Evolutionary conservation across 164 flowering plant species (phyloP).

Genomic region (Brasenia schreberi): DNA sequence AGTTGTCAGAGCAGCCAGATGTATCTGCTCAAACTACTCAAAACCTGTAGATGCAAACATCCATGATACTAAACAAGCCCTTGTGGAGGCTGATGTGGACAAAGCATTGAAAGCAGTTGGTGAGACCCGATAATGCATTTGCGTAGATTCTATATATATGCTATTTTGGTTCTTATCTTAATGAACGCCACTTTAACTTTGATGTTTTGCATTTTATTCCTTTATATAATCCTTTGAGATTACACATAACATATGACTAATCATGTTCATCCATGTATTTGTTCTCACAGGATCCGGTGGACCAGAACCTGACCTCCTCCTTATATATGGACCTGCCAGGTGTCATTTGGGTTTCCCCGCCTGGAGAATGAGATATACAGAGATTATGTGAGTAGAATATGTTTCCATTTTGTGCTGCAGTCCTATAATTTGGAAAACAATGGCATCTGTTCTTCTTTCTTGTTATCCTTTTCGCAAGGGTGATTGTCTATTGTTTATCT

Average conservation of each 20-base stretch:
- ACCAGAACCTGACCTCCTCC: slow-evolving; percentile 67
- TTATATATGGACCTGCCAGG: slow-evolving; percentile 76
- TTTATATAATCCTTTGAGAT: not conserved
- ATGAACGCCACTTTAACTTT: not conserved
- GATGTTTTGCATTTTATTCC: not conserved
- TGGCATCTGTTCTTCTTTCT: too few relatives aligned
- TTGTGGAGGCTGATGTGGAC: slow-evolving; percentile 48
- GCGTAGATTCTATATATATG: slow-evolving; percentile 1
- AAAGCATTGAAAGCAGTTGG: slow-evolving; percentile 56
- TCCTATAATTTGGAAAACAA: too few relatives aligned
- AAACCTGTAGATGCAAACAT: slow-evolving; percentile 12
- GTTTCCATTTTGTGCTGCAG: not conserved
- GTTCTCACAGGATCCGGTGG: slow-evolving; percentile 43
- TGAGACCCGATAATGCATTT: slow-evolving; percentile 16
- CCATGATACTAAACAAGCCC: slow-evolving; percentile 18
- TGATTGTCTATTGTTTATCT: too few relatives aligned
- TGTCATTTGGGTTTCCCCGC: slow-evolving; percentile 90
- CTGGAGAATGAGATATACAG: slow-evolving; percentile 85
- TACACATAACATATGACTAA: not conserved
- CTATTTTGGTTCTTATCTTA: not conserved
- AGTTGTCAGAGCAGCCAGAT: slow-evolving; percentile 64
- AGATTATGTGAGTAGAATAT: slow-evolving; percentile 67
- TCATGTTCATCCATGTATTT: not conserved
- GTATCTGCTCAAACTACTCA: slow-evolving; percentile 35
- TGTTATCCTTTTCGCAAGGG: too few relatives aligned